A percentile compares a stretch with the other conserved stretches of the same genome.
These are phyloP conservation scores for Coniochaeta sp. DNA, from an alignment of 2,329 filamentous ascomycete genomes.

Conservation along the genomic window DNA sequence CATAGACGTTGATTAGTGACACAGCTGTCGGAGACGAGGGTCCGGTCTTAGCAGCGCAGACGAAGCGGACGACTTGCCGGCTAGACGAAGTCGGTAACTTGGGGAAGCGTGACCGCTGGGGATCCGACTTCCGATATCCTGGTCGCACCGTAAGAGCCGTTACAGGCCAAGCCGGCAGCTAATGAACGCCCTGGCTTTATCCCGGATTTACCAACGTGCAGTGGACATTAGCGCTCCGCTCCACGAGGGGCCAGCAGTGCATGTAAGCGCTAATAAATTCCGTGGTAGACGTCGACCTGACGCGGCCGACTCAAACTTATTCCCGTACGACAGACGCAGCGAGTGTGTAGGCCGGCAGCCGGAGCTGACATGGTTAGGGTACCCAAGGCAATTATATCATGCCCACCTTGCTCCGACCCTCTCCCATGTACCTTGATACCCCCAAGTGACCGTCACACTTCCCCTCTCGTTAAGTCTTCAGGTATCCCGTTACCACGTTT, in stretches of 20 bases:
- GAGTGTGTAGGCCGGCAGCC: background rate
- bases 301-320: too few species aligned
- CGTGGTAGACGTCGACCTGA: too few species aligned
- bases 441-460: background rate
- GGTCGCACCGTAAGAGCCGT: background rate
- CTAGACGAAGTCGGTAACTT: background rate
- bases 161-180: background rate
- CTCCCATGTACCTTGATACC: background rate
- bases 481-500: background rate
- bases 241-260: background rate
- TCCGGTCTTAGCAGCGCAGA: too few species aligned
- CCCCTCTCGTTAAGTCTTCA: background rate
- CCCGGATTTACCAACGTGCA: background rate
- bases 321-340: background rate
- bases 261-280: background rate
- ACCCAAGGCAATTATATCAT: background rate
- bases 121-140: too few species aligned
- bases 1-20: too few species aligned
- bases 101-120: background rate
- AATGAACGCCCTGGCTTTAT: background rate
- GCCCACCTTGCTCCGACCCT: background rate
- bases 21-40: too few species aligned
- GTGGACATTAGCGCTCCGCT: background rate
- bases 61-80: too few species aligned
- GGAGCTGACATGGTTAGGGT: background rate